Evolutionary conservation across 176 grass and related monocot genomes (phyloP).

Genomic region (Neostapfia colusana): DNA sequence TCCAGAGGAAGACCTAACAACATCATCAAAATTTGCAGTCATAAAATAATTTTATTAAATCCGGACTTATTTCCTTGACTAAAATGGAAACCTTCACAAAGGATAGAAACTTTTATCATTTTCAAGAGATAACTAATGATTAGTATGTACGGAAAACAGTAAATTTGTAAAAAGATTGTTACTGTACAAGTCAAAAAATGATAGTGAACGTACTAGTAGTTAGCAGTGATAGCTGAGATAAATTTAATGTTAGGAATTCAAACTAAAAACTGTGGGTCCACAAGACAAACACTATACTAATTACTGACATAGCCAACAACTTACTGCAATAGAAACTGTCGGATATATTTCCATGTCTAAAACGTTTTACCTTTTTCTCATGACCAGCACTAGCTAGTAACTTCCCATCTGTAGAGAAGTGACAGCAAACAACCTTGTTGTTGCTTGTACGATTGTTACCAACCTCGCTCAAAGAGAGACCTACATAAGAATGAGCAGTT

Average conservation of each 20-base stretch:
- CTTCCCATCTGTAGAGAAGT: conserved; percentile 83
- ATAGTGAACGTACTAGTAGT: not conserved
- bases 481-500: conserved; percentile 47
- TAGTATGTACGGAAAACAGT: not conserved
- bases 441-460: conserved; percentile 62
- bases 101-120: not conserved
- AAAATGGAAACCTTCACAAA: conserved; percentile 18
- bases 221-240: not conserved
- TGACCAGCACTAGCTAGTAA: conserved; percentile 78
- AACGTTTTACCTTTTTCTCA: conserved; percentile 70
- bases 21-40: conserved; percentile 10
- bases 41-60: conserved; percentile 2
- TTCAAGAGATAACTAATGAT: not conserved
- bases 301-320: conserved; percentile 2
- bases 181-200: not conserved
- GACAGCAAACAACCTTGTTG: conserved; percentile 75
- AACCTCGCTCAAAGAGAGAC: conserved; percentile 67
- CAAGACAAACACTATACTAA: not conserved
- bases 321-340: conserved; percentile 14
- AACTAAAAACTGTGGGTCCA: not conserved
- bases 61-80: conserved; percentile 2
- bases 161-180: conserved; percentile 1
- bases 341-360: conserved; percentile 17
- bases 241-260: not conserved
- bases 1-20: conserved; percentile 73